Conservation (phyloP, 163 green algal species). For the Scenedesmus sp. region DNA sequence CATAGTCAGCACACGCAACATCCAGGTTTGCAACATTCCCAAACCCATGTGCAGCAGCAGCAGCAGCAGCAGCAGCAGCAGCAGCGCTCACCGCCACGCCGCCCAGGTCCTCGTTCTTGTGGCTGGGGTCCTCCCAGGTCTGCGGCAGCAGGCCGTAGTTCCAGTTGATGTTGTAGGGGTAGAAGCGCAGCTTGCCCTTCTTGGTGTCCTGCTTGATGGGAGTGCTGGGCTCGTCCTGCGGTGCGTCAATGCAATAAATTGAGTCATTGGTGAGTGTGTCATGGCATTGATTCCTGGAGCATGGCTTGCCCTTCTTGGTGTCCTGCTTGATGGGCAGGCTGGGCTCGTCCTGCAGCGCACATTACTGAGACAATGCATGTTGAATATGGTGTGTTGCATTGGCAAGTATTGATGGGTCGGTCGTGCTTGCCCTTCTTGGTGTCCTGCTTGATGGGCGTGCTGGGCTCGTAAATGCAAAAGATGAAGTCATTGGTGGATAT, state of each 20-base stretch:
- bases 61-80: background rate
- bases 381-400: too few species aligned
- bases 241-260: background rate
- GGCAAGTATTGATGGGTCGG: too few species aligned
- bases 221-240: constrained; percentile 91
- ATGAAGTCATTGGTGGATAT: too few species aligned
- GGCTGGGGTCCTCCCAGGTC: constrained; percentile 98
- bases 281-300: constrained; percentile 64
- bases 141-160: constrained; percentile 98
- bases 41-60: background rate
- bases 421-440: constrained; percentile 98
- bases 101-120: constrained; percentile 84
- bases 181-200: constrained; percentile 99
- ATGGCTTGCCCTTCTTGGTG: constrained; percentile 99
- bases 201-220: constrained; percentile 99
- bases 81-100: constrained; percentile 62
- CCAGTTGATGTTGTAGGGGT: constrained; percentile 99
- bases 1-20: too few species aligned
- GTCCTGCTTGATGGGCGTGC: constrained; percentile 99
- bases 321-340: constrained; percentile 99
- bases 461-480: constrained; percentile 70
- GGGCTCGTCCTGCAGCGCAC: constrained; percentile 85
- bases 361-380: too few species aligned
- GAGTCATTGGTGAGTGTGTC: too few species aligned
- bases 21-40: background rate